Evolutionary conservation across 106 monocot genomes (phyloP).

Genomic region (Dioscorea zingiberensis): DNA sequence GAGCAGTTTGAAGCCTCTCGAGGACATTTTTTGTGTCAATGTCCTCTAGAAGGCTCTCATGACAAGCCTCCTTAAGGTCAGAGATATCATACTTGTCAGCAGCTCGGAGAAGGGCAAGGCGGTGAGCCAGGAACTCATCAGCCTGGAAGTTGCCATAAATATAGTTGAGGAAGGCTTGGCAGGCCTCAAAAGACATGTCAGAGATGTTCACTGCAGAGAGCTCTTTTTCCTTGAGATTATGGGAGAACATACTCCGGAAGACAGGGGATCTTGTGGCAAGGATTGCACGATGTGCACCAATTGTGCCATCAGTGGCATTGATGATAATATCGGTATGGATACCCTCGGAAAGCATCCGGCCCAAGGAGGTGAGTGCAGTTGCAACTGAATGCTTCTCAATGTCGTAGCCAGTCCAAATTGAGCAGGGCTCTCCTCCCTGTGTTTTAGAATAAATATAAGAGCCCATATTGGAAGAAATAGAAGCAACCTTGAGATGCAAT

Average conservation of each 20-base stretch:
- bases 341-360: conserved; percentile 59
- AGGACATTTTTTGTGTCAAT: conserved; percentile 75
- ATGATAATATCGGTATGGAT: conserved; percentile 87
- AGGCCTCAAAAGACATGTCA: conserved; percentile 74
- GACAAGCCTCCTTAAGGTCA: conserved; percentile 77
- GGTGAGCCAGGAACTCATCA: conserved; percentile 61
- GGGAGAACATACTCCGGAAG: conserved; percentile 92
- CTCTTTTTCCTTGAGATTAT: conserved; percentile 74
- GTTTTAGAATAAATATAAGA: neutral
- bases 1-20: conserved; percentile 70
- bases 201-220: conserved; percentile 69
- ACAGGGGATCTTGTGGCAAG: conserved; percentile 72
- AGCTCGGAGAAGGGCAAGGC: conserved; percentile 63
- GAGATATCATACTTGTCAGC: conserved; percentile 86
- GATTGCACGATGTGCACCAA: conserved; percentile 76
- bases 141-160: conserved; percentile 62
- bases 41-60: conserved; percentile 80
- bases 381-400: conserved; percentile 25
- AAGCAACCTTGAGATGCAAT: no score
- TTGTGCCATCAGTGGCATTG: conserved; percentile 46
- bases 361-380: conserved; percentile 43
- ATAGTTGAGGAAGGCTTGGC: conserved; percentile 73
- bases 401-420: conserved; percentile 65
- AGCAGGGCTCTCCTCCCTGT: conserved; percentile 70
- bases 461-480: no score